Percentiles rank a stretch among this genome's conserved stretches.
Evolutionary conservation across 2,329 filamentous ascomycete species (phyloP).

Genomic region (Fusarium globosum): DNA sequence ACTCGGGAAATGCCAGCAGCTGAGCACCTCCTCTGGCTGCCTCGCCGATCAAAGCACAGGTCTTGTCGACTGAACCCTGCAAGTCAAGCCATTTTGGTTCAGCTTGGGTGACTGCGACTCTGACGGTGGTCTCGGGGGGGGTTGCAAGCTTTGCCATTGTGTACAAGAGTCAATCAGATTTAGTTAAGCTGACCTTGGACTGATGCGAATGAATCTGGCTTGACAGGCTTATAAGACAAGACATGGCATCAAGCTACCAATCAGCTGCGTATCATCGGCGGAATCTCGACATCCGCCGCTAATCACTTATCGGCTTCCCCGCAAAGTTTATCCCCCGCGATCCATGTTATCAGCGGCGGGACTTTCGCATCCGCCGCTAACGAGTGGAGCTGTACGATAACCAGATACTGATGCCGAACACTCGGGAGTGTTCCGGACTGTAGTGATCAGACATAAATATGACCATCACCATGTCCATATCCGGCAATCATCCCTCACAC

Average conservation of each 20-base stretch:
- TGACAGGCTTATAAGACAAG: not conserved
- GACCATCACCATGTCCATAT: too few species aligned
- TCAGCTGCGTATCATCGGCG: not conserved
- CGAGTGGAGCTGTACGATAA: not conserved
- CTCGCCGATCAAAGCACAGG: conserved; percentile 17
- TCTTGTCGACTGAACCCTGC: conserved; percentile 29
- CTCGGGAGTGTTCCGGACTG: not conserved
- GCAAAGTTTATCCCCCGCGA: not conserved
- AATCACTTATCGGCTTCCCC: not conserved
- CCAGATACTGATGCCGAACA: not conserved
- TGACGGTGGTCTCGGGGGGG: not conserved
- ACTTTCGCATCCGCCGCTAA: not conserved
- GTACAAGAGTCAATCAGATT: not conserved
- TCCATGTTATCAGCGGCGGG: not conserved
- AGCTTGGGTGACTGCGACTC: conserved; percentile 36
- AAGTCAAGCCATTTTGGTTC: conserved; percentile 39
- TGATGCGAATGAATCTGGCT: too few species aligned
- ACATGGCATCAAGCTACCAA: not conserved
- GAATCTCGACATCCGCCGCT: not conserved
- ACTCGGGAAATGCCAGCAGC: conserved; percentile 64
- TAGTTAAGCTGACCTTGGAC: not conserved
- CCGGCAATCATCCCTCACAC: not conserved
- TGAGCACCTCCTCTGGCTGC: conserved; percentile 57
- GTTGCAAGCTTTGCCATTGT: not conserved
- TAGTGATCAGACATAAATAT: not conserved